A percentile compares a stretch with the other conserved stretches of the same genome.
Evolutionary conservation across 1,284 basidiomycete species (phyloP).

Genomic region (Sphagnurus paluster): DNA sequence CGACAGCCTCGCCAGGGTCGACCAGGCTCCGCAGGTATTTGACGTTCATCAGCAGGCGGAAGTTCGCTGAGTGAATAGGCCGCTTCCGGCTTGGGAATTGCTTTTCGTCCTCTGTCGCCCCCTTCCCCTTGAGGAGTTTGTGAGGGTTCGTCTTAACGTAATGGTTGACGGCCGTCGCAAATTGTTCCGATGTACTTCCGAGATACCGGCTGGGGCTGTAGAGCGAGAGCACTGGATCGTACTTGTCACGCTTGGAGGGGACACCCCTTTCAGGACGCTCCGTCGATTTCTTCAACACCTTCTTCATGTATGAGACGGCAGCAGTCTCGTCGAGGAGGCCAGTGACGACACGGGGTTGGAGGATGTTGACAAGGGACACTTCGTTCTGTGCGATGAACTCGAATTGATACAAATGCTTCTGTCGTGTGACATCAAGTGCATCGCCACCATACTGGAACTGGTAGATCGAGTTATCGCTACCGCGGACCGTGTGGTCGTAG

Average conservation of each 20-base stretch:
- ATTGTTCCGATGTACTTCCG: constrained; percentile 92
- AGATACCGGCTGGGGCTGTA: constrained; percentile 83
- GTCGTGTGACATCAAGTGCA: constrained; percentile 94
- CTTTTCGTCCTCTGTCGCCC: constrained; percentile 29
- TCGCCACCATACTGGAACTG: constrained; percentile 99
- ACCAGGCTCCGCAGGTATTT: constrained; percentile 93
- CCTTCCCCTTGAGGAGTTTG: constrained; percentile 68
- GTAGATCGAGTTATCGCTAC: constrained; percentile 89
- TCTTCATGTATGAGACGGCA: constrained; percentile 85
- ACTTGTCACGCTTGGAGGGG: constrained; percentile 48
- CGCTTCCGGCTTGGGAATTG: constrained; percentile 47
- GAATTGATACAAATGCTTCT: constrained; percentile 90
- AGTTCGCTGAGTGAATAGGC: constrained; percentile 59
- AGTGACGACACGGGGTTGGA: constrained; percentile 64
- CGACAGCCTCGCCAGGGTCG: constrained; percentile 98
- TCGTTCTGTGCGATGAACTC: constrained; percentile 93
- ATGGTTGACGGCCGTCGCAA: constrained; percentile 78
- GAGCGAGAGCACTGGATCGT: constrained; percentile 75
- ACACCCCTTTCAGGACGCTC: constrained; percentile 47
- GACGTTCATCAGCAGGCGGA: constrained; percentile 82
- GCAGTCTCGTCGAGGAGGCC: constrained; percentile 64
- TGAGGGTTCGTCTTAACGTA: constrained; percentile 84
- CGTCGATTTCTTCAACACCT: constrained; percentile 75
- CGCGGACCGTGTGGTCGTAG: constrained; percentile 98
- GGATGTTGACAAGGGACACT: constrained; percentile 74